A percentile compares a stretch with the other conserved stretches of the same genome.
These are phyloP conservation scores for Hibiscus tridactylites DNA, from an alignment of 345 rosid genomes.

Conservation along the genomic window DNA sequence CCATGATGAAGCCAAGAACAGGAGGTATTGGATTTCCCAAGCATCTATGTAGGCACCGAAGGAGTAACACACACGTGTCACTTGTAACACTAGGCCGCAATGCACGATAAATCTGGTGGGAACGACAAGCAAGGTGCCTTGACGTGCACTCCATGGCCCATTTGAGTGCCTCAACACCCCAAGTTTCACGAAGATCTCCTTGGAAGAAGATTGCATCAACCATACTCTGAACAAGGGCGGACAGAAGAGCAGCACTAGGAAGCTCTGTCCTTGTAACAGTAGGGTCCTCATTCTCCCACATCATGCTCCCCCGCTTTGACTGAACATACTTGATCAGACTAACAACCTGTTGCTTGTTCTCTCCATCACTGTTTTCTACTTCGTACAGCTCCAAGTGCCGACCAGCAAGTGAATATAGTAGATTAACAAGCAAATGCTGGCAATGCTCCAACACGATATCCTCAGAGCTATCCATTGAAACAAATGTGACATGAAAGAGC, in stretches of 20 bases:
- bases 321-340: slow-evolving; percentile 96
- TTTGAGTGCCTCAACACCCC: slow-evolving; percentile 97
- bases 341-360: slow-evolving; percentile 94
- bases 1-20: slow-evolving; percentile 93
- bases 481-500: slow-evolving; percentile 94
- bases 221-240: slow-evolving; percentile 98
- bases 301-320: slow-evolving; percentile 98
- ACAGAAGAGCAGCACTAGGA: slow-evolving; percentile 93
- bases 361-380: slow-evolving; percentile 93
- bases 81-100: slow-evolving; percentile 85
- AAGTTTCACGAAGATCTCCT: slow-evolving; percentile 99
- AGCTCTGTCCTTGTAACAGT: slow-evolving; percentile 75
- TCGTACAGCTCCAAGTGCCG: slow-evolving; percentile 97
- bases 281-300: slow-evolving; percentile 99
- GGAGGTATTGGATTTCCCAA: slow-evolving; percentile 92
- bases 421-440: slow-evolving; percentile 95
- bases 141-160: slow-evolving; percentile 99
- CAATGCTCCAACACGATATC: slow-evolving; percentile 97
- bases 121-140: slow-evolving; percentile 96
- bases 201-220: slow-evolving; percentile 99
- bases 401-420: slow-evolving; percentile 92
- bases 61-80: slow-evolving; percentile 86
- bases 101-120: slow-evolving; percentile 98
- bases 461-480: slow-evolving; percentile 99
- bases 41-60: slow-evolving; percentile 95